Evolutionary conservation across 495 filamentous ascomycete species (phyloP).

Genomic region (Bombardia bombarda): DNA sequence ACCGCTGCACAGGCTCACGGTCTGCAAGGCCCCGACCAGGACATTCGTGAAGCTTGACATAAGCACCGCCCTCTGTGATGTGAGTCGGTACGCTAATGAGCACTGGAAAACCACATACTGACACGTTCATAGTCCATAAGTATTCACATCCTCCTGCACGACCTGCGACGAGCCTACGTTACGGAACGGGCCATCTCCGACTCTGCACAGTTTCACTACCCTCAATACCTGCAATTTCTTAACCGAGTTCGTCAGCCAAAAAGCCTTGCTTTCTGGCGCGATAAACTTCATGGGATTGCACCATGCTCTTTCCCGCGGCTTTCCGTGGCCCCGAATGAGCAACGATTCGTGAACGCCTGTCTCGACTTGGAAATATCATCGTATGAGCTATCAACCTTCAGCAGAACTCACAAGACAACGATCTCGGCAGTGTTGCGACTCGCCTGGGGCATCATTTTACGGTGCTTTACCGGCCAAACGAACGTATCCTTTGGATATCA

Average conservation of each 20-base stretch:
- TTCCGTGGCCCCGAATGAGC: conserved; percentile 9
- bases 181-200: conserved; percentile 21
- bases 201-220: conserved; percentile 24
- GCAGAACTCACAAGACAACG: conserved; percentile 22
- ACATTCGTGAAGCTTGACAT: conserved; percentile 39
- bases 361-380: conserved; percentile 30
- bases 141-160: conserved; percentile 33
- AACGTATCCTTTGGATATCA: conserved; percentile 37
- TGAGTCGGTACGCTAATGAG: conserved; percentile 8
- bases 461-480: conserved; percentile 33
- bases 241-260: conserved; percentile 19
- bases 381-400: conserved; percentile 27
- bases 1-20: conserved; percentile 37
- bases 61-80: conserved; percentile 37
- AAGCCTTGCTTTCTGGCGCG: conserved; percentile 35
- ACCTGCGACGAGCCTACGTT: conserved; percentile 34
- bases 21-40: conserved; percentile 33
- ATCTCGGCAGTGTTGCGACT: conserved; percentile 33
- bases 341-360: conserved; percentile 24
- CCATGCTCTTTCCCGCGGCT: conserved; percentile 34
- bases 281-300: conserved; percentile 24
- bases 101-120: no score
- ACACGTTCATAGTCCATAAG: conserved; percentile 21
- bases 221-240: conserved; percentile 31
- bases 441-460: conserved; percentile 38